Conservation (phyloP, 495 filamentous ascomycete genomes). For the Clohesyomyces aquaticus region DNA sequence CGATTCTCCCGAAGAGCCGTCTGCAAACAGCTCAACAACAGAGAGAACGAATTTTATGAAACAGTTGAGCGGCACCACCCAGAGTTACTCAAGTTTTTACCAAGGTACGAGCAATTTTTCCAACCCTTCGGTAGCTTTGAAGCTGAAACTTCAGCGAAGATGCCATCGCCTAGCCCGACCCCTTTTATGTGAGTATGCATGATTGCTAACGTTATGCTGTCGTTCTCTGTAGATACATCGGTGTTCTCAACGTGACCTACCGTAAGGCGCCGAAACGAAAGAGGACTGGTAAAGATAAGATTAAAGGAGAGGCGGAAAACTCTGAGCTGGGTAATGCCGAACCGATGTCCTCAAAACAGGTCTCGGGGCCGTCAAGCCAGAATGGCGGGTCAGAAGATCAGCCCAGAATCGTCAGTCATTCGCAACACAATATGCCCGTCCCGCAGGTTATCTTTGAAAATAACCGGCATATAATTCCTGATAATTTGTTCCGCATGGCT, state of each 20-base stretch:
- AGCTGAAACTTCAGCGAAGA: slow-evolving; percentile 49
- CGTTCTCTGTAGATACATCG: slow-evolving; percentile 74
- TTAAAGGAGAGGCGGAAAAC: slow-evolving; percentile 20
- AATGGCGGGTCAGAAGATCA: slow-evolving; percentile 48
- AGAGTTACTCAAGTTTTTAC: slow-evolving; percentile 85
- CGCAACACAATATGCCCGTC: slow-evolving; percentile 63
- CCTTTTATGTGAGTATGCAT: slow-evolving; percentile 18
- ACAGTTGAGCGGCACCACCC: slow-evolving; percentile 88
- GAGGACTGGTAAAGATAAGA: slow-evolving; percentile 48
- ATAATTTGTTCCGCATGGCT: slow-evolving; percentile 66
- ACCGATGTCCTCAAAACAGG: background rate
- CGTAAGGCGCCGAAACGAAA: slow-evolving; percentile 76
- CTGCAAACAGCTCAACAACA: slow-evolving; percentile 95
- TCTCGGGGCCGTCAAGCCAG: slow-evolving; percentile 6
- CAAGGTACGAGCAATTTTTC: slow-evolving; percentile 68
- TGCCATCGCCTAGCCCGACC: slow-evolving; percentile 19
- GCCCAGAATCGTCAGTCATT: slow-evolving; percentile 79
- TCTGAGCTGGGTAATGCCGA: slow-evolving; percentile 17
- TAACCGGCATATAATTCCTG: slow-evolving; percentile 92
- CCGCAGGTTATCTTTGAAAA: slow-evolving; percentile 95
- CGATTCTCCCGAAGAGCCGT: slow-evolving; percentile 93
- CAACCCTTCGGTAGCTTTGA: slow-evolving; percentile 39
- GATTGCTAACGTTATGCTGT: slow-evolving; percentile 45
- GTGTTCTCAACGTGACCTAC: slow-evolving; percentile 95
- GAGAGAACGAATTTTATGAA: slow-evolving; percentile 98